Evolutionary conservation across 352 stramenopile species (phyloP).

Genomic region (Phytopythium oedochilum): DNA sequence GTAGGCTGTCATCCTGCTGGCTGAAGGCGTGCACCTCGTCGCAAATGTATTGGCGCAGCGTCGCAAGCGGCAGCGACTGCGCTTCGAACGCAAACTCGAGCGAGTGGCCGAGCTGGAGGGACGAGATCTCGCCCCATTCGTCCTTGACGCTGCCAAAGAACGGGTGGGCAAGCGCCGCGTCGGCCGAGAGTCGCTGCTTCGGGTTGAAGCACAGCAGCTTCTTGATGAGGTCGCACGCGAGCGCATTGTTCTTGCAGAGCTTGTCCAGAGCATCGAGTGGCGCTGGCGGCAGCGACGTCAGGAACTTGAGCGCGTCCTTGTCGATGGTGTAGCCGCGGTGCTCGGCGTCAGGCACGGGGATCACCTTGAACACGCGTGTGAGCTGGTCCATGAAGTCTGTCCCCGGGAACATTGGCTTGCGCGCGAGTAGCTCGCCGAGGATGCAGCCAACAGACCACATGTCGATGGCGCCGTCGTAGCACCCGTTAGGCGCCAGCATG

Average conservation of each 20-base stretch:
- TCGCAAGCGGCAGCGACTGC: conserved; percentile 64
- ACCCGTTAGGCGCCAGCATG: conserved; percentile 88
- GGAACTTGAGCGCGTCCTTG: conserved; percentile 81
- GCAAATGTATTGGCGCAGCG: conserved; percentile 75
- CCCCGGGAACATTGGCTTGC: conserved; percentile 75
- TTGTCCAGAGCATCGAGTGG: conserved; percentile 51
- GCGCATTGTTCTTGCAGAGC: conserved; percentile 37
- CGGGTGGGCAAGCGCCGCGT: conserved; percentile 83
- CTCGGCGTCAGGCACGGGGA: conserved; percentile 62
- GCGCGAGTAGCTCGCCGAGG: conserved; percentile 86
- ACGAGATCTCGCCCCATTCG: conserved; percentile 71
- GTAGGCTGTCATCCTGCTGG: conserved; percentile 19
- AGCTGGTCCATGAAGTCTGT: conserved; percentile 87
- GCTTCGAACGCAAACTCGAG: conserved; percentile 82
- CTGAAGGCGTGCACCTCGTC: conserved; percentile 69
- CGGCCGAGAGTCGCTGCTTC: conserved; percentile 84
- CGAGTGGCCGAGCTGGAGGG: conserved; percentile 60
- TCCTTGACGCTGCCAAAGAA: conserved; percentile 90
- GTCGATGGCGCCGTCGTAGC: conserved; percentile 85
- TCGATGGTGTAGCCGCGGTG: conserved; percentile 69
- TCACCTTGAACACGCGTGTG: conserved; percentile 72
- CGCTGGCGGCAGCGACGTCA: conserved; percentile 62
- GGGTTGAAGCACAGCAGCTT: conserved; percentile 91
- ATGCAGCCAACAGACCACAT: conserved; percentile 92
- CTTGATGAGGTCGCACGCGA: conserved; percentile 79